phyloP scores from a whole-genome alignment of 2,329 filamentous ascomycete genomes.

The Calonectria pauciramosa region DNA sequence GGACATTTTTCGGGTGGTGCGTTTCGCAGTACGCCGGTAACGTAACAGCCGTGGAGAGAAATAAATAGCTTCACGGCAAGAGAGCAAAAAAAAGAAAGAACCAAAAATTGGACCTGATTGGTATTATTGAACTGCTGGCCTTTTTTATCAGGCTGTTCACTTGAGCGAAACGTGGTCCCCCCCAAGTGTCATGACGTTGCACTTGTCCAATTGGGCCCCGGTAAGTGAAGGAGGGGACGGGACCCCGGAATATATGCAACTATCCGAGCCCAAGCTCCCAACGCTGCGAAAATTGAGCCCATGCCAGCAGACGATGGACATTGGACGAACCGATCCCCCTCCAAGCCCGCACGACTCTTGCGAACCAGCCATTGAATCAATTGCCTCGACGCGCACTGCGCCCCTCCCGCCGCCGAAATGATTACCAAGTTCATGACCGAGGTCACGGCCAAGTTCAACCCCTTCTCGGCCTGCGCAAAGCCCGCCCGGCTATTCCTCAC shows the following conservation, averaged over 20 bases:
- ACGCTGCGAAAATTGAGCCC: slow-evolving; percentile 42
- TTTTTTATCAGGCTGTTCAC: slow-evolving; percentile 14
- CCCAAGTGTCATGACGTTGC: slow-evolving; percentile 42
- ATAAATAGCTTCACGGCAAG: not conserved
- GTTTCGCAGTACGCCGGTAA: not conserved
- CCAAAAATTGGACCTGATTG: not conserved
- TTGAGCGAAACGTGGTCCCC: slow-evolving; percentile 43
- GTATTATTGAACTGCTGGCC: not conserved
- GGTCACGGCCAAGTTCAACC: slow-evolving; percentile 90
- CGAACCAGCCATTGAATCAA: slow-evolving; percentile 20
- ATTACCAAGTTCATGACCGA: slow-evolving; percentile 90
- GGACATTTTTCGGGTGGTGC: slow-evolving; percentile 58
- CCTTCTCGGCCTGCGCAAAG: slow-evolving; percentile 84
- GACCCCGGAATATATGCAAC: slow-evolving; percentile 37
- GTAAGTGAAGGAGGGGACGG: slow-evolving; percentile 17
- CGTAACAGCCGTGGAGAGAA: not conserved
- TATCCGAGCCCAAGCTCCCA: slow-evolving; percentile 24
- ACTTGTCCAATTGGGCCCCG: slow-evolving; percentile 30
- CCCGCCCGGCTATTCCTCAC: slow-evolving; percentile 91
- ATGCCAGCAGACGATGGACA: slow-evolving; percentile 29
- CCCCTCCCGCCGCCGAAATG: slow-evolving; percentile 65
- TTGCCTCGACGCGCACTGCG: slow-evolving; percentile 18
- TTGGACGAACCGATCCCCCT: slow-evolving; percentile 20
- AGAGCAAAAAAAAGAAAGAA: not conserved
- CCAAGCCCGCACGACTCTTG: slow-evolving; percentile 7